Evolutionary conservation across 1,284 basidiomycete genomes (phyloP).

Genomic region (Calocybe gambosa): DNA sequence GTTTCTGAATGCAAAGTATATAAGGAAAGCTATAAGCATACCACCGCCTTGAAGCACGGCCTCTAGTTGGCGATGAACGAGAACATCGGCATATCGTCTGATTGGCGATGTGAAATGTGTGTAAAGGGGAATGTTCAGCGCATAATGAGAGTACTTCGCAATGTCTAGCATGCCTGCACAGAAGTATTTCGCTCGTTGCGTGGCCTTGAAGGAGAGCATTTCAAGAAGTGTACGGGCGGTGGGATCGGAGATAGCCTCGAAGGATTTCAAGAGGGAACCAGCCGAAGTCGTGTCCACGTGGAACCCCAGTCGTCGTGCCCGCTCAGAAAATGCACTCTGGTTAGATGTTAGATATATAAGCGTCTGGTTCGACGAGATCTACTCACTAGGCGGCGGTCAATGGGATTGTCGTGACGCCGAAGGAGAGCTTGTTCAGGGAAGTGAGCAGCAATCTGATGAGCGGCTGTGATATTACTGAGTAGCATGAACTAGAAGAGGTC

Average conservation of each 20-base stretch:
- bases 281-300: constrained; percentile 77
- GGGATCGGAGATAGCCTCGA: constrained; percentile 68
- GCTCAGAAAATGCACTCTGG: constrained; percentile 70
- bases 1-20: constrained; percentile 7
- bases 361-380: neutral
- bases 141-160: constrained; percentile 94
- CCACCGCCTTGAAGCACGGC: constrained; percentile 74
- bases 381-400: constrained; percentile 81
- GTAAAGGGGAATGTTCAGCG: constrained; percentile 88
- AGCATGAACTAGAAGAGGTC: constrained; percentile 75
- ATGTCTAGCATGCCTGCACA: constrained; percentile 99
- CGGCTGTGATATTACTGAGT: constrained; percentile 84
- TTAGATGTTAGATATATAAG: constrained; percentile 2
- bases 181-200: constrained; percentile 94
- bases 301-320: constrained; percentile 81
- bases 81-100: constrained; percentile 89
- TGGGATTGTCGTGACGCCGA: constrained; percentile 88
- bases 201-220: constrained; percentile 82
- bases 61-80: constrained; percentile 96
- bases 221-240: constrained; percentile 72
- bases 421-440: constrained; percentile 94
- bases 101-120: constrained; percentile 97
- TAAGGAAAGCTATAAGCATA: constrained; percentile 34
- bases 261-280: constrained; percentile 79
- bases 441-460: constrained; percentile 89